Base-by-base conservation (phyloP, 192 early-diverging fungal genomes). In the Gaertneriomyces sp. region DNA sequence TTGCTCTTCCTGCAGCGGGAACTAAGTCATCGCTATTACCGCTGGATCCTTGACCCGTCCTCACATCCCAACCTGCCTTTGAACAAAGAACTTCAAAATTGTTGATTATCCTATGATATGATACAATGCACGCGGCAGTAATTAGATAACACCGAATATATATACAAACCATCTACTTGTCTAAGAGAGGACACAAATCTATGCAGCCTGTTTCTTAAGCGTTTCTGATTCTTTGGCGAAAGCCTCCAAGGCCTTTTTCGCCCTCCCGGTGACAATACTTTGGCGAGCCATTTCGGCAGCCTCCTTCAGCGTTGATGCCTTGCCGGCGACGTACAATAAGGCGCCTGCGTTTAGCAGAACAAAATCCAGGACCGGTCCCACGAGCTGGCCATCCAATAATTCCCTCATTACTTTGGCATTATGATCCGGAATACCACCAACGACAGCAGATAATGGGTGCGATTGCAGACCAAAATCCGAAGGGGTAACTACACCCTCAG, bases 301-400 rank as follows among this genome's bases (percentile, higher is more conserved):
- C 4, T 92, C 87, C 49, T 83, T 78, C 65, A 91, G 87, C 53
- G 84, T 76, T 4, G 58, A 52, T 0, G 90, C 93, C 45, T 82
- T 81, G 25, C 93, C 94, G 25, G 89, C 76, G 40, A 96, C 86
- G 25, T 85, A 87, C 67, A 97, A 75, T 53, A 96, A 62, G 7
- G 93, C 91, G n/a, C 88, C 90, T 1, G 93, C 80, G 69, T 99
- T 99, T 60, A 99, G 66, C 42, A 96, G 79, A 9, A 99, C 91
- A 79, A 91, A 99, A 70, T 96, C 91, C 42, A 93, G 76, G 51
- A 95, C 83, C 6, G 93, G 85, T 0, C 76, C 79, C 0, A 76
- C 76, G 42, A 93, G 74, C 44, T 81, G 66, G 54, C 86, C 83
- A 64, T 71, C 76, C n/a, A 99, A 76, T 40, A 98, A 65, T 12